phyloP scores from a whole-genome alignment of 1,139 yeast species.

The Geotrichum cucujoidarum region DNA sequence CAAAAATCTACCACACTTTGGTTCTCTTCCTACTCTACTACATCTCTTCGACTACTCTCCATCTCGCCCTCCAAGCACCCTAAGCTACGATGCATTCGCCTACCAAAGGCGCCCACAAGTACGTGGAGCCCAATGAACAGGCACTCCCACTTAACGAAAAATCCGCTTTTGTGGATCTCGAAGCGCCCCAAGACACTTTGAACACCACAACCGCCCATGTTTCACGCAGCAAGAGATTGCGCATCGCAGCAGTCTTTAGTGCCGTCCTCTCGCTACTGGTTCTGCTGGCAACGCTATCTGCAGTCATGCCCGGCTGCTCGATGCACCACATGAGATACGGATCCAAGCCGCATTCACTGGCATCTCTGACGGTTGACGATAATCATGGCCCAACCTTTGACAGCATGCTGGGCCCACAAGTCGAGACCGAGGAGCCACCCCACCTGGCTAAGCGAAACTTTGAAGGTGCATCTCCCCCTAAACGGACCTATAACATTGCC shows the following conservation, averaged over 20 bases:
- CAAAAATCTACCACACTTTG: neutral
- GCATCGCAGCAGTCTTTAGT: neutral
- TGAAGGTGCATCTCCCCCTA: neutral
- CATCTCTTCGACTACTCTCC: neutral
- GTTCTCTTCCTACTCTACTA: neutral
- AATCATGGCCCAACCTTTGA: neutral
- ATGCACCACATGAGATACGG: neutral
- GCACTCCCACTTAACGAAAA: neutral
- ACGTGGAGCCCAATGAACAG: neutral
- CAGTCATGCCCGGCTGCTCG: neutral
- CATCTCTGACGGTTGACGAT: neutral
- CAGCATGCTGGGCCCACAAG: neutral
- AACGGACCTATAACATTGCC: too few species aligned
- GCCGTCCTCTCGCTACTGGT: neutral
- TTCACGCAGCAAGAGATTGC: neutral
- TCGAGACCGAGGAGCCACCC: neutral
- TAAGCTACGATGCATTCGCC: neutral
- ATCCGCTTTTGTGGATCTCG: neutral
- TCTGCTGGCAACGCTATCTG: neutral
- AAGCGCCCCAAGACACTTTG: neutral
- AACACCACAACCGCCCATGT: neutral
- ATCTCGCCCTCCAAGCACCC: neutral
- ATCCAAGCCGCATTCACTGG: too few species aligned
- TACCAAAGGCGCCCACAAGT: neutral
- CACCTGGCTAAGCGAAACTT: neutral